Conservation (phyloP, 1,139 yeast genomes). For the Candida labiduridarum region DNA sequence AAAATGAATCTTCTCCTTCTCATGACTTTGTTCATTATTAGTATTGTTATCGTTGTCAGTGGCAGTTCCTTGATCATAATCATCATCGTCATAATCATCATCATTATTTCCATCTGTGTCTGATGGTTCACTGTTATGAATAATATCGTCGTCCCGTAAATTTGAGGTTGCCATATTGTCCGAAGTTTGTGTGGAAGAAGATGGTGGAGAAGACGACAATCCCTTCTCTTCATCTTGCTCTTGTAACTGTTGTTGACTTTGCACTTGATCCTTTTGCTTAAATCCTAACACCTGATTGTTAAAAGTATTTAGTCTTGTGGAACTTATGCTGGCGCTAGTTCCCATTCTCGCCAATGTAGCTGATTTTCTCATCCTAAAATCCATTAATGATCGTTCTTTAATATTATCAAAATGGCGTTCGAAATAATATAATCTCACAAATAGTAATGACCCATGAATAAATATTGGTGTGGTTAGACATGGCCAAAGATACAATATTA, state of each 20-base stretch:
- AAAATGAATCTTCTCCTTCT: constrained; percentile 50
- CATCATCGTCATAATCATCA: too few relatives aligned
- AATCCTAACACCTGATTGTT: constrained; percentile 39
- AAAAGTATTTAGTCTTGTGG: constrained; percentile 40
- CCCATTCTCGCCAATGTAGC: constrained; percentile 68
- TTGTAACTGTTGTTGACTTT: constrained; percentile 10
- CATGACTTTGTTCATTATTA: not conserved
- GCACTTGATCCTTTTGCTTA: constrained; percentile 12
- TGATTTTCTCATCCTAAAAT: constrained; percentile 77
- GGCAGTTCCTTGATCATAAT: not conserved
- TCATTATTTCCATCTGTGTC: constrained; percentile 17
- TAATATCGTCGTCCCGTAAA: constrained; percentile 15
- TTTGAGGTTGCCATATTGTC: constrained; percentile 1
- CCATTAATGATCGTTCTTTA: constrained; percentile 68
- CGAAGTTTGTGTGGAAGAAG: constrained; percentile 10
- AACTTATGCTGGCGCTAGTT: constrained; percentile 31
- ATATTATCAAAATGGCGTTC: constrained; percentile 86
- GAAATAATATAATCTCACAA: constrained; percentile 86
- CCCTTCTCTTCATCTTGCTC: constrained; percentile 3
- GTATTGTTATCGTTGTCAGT: not conserved
- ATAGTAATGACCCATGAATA: constrained; percentile 78
- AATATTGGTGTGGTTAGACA: constrained; percentile 83
- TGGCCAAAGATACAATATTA: constrained; percentile 60
- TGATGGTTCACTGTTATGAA: constrained; percentile 45
- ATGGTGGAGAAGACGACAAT: constrained; percentile 9